Conservation (phyloP, 208 protist species). For the Trypanosoma vivax region DNA sequence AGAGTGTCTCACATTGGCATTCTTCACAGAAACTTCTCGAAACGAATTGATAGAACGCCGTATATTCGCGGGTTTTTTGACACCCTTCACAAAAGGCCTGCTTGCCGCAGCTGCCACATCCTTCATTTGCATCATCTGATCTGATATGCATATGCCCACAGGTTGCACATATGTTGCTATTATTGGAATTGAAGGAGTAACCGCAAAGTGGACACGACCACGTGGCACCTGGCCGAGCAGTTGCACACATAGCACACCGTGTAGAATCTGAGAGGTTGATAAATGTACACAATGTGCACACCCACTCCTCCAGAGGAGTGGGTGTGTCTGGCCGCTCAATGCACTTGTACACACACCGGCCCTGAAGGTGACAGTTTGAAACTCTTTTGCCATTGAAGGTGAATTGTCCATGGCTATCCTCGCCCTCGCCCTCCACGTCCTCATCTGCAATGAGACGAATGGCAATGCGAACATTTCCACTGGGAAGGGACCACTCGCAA, state of each 20-base stretch:
- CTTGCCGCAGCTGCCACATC: not conserved
- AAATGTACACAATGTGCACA: conserved; percentile 75
- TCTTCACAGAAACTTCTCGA: conserved; percentile 32
- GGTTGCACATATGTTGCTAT: conserved; percentile 42
- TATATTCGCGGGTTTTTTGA: conserved; percentile 28
- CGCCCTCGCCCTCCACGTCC: conserved; percentile 37
- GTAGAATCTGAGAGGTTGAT: conserved; percentile 57
- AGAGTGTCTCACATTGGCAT: conserved; percentile 46
- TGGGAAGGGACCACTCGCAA: conserved; percentile 8
- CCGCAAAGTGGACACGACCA: conserved; percentile 71
- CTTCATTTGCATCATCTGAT: conserved; percentile 12
- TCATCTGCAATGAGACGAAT: conserved; percentile 3
- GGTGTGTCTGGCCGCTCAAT: conserved; percentile 16
- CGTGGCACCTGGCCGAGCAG: conserved; percentile 49
- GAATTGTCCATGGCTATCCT: conserved; percentile 43
- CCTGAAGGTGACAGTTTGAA: conserved; percentile 30
- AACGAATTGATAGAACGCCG: conserved; percentile 37
- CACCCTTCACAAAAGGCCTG: conserved; percentile 45
- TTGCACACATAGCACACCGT: conserved; percentile 81
- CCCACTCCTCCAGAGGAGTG: conserved; percentile 41
- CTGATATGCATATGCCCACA: conserved; percentile 50
- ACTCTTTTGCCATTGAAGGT: conserved; percentile 32
- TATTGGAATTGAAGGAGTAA: conserved; percentile 71
- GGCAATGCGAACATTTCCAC: conserved; percentile 2
- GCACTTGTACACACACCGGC: conserved; percentile 50